phyloP scores from a whole-genome alignment of 2,329 filamentous ascomycete genomes.

The Cladosporium sp. region DNA sequence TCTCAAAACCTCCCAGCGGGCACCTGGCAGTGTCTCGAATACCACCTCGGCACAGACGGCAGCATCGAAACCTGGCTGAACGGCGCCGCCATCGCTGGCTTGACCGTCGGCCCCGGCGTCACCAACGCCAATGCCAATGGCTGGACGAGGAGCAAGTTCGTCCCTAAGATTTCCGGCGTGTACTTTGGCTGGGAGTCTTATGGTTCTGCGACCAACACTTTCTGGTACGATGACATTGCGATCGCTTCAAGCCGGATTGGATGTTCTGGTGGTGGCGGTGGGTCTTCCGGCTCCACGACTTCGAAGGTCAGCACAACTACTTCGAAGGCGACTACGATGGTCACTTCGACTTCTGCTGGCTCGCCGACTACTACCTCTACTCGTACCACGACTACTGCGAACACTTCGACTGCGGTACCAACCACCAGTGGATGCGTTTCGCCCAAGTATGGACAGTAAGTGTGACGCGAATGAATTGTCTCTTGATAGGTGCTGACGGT shows the following conservation, averaged over 20 bases:
- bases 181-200: slow-evolving; percentile 64
- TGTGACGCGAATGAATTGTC: background rate
- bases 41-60: slow-evolving; percentile 56
- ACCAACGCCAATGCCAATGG: slow-evolving; percentile 50
- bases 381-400: background rate
- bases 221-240: slow-evolving; percentile 60
- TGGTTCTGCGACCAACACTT: slow-evolving; percentile 56
- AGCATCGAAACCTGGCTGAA: slow-evolving; percentile 60
- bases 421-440: slow-evolving; percentile 11
- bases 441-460: slow-evolving; percentile 9
- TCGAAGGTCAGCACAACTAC: background rate
- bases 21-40: slow-evolving; percentile 58
- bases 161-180: slow-evolving; percentile 51
- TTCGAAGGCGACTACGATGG: background rate
- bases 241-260: slow-evolving; percentile 48
- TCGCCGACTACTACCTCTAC: background rate
- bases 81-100: slow-evolving; percentile 47
- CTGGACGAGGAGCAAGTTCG: slow-evolving; percentile 46
- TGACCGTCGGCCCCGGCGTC: slow-evolving; percentile 46
- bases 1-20: slow-evolving; percentile 50
- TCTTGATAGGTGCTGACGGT: background rate
- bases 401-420: background rate
- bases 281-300: slow-evolving; percentile 6
- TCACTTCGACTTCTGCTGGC: background rate
- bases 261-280: slow-evolving; percentile 34